phyloP scores from a whole-genome alignment of 495 filamentous ascomycete genomes.

The Aspergillus hancockii region DNA sequence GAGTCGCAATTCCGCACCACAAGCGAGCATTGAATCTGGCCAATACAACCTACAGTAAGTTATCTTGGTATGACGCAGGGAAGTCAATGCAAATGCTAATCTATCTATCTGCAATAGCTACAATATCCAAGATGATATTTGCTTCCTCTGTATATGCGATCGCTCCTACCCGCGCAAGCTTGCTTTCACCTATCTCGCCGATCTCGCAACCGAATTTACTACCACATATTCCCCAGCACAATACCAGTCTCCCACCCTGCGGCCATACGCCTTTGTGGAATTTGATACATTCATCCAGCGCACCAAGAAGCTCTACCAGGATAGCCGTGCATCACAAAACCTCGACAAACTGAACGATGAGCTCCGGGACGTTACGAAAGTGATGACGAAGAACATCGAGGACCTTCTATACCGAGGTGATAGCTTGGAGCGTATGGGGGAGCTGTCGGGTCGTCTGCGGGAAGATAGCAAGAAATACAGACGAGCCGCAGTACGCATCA shows the following conservation, averaged over 20 bases:
- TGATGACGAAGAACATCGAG: constrained; percentile 99
- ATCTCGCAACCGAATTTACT: constrained; percentile 87
- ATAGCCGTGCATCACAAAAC: constrained; percentile 83
- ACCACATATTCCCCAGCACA: constrained; percentile 75
- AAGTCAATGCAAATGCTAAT: constrained; percentile 2
- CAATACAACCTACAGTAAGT: constrained; percentile 85
- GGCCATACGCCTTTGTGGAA: constrained; percentile 94
- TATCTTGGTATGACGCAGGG: neutral
- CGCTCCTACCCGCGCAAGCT: constrained; percentile 95
- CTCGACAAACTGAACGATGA: constrained; percentile 91
- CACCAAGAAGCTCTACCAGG: constrained; percentile 93
- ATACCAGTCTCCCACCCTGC: constrained; percentile 70
- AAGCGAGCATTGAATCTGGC: constrained; percentile 88
- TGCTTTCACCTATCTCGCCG: constrained; percentile 96
- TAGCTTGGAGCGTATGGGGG: constrained; percentile 94
- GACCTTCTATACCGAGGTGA: constrained; percentile 94
- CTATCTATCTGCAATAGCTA: constrained; percentile 57
- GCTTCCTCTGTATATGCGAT: constrained; percentile 93
- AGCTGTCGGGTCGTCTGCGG: constrained; percentile 78
- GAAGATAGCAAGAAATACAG: constrained; percentile 95
- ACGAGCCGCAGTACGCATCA: constrained; percentile 90
- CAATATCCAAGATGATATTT: constrained; percentile 74
- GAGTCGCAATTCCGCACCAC: constrained; percentile 81
- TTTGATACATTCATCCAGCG: constrained; percentile 96
- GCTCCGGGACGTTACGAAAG: constrained; percentile 94